Evolutionary conservation across 495 filamentous ascomycete species (phyloP).

Genomic region (Pyrenula aspistea): DNA sequence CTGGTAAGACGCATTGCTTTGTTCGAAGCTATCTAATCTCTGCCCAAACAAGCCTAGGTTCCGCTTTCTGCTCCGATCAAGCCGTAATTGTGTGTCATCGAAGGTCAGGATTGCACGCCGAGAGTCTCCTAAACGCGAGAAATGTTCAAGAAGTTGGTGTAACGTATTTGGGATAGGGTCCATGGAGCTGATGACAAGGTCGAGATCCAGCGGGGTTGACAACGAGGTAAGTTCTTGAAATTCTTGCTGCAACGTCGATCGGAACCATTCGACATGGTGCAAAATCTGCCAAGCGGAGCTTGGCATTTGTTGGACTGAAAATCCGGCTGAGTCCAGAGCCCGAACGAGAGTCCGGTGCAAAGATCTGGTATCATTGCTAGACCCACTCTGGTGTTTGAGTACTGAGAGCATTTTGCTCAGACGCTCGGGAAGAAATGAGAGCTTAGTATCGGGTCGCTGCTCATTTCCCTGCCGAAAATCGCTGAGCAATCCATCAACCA

Average conservation of each 20-base stretch:
- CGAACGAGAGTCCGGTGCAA: constrained; percentile 39
- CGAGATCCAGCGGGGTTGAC: constrained; percentile 7
- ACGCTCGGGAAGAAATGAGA: constrained; percentile 11
- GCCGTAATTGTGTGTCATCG: constrained; percentile 5
- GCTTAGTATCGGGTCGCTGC: constrained; percentile 20
- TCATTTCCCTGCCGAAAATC: constrained; percentile 11
- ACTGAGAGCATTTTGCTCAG: constrained; percentile 18
- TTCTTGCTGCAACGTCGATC: constrained; percentile 13
- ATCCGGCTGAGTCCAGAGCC: constrained; percentile 33
- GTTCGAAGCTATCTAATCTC: neutral
- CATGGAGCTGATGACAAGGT: neutral
- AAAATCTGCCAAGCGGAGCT: constrained; percentile 27
- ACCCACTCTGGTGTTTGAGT: constrained; percentile 4
- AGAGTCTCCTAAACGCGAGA: constrained; percentile 5
- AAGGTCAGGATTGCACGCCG: constrained; percentile 7
- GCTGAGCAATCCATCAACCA: constrained; percentile 39
- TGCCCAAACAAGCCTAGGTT: neutral
- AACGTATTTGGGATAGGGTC: constrained; percentile 5
- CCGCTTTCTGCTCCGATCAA: constrained; percentile 2
- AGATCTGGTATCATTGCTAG: constrained; percentile 17
- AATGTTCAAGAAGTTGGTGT: constrained; percentile 4
- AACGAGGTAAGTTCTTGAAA: constrained; percentile 2
- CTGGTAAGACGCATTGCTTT: neutral
- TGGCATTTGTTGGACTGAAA: constrained; percentile 27
- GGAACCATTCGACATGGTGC: constrained; percentile 25